Evolutionary conservation across 2,329 filamentous ascomycete species (phyloP).

Genomic region (Lachnellula hyalina): DNA sequence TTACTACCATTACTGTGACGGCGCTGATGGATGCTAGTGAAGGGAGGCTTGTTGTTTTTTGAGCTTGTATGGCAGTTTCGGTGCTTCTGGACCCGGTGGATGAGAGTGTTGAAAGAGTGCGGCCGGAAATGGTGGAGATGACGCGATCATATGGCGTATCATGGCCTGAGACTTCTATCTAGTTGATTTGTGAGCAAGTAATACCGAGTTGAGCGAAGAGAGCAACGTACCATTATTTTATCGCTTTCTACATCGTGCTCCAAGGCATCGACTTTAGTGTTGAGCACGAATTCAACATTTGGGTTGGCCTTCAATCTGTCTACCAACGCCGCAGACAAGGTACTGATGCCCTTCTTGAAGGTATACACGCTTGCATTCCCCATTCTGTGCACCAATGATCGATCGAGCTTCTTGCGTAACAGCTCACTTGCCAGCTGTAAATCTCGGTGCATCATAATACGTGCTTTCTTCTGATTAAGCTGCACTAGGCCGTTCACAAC

Average conservation of each 20-base stretch:
- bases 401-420: conserved; percentile 2
- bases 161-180: conserved; percentile 27
- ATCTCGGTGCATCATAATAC: background rate
- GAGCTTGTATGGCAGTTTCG: background rate
- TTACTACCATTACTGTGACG: conserved; percentile 86
- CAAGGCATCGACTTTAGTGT: conserved; percentile 44
- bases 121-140: conserved; percentile 53
- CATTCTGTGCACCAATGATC: conserved; percentile 16
- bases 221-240: conserved; percentile 39
- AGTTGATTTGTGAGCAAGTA: conserved; percentile 20
- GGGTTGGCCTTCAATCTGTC: conserved; percentile 42
- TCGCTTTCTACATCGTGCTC: conserved; percentile 33
- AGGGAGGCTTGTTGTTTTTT: conserved; percentile 34
- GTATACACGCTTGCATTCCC: conserved; percentile 36
- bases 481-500: conserved; percentile 4
- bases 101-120: conserved; percentile 17
- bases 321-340: conserved; percentile 51
- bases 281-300: conserved; percentile 56
- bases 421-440: background rate
- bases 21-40: conserved; percentile 51
- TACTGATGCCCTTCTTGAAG: conserved; percentile 56
- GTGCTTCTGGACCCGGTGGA: conserved; percentile 1
- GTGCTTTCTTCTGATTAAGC: background rate
- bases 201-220: background rate
- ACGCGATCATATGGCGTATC: conserved; percentile 46